Evolutionary conservation across 192 early-diverging fungal genomes (phyloP), one percentile per base, ranked within the genome.

Genomic region (Pecoramyces ruminantium): DNA sequence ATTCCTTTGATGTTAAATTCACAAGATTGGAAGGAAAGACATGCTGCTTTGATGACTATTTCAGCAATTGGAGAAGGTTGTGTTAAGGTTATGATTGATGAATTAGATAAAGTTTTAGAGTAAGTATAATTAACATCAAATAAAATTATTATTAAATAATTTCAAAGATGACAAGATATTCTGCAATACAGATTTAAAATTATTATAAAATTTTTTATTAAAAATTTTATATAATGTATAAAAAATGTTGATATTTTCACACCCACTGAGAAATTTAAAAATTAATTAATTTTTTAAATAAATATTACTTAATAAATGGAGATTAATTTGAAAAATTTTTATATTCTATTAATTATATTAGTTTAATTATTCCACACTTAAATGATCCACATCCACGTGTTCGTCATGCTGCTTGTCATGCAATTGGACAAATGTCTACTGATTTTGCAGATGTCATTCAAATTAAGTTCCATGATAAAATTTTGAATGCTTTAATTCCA

Each of bases 21-120:
- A 29, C 84, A 86, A 58, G 92, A 93, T 79, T 99, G 98, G 98
- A 87, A 90, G 82, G 89, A 93, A 84, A 92, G 96, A 28, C 95
- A 97, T 82, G 96, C 96, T 29, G 96, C 92, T 30, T 88, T 99
- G 51, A 92, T 97, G 89, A 94, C 95, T 30, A 93, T 99, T 42
- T 96, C 96, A 29, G 94, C 95, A 78, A 96, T 99, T 82, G 97
- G 93, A 78, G 98, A 99, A 87, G 98, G 98, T 30, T 98, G 95
- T 85, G 89, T 93, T 82, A 95, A 95, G 83, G 90, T 95, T 83
- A 97, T 99, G 95, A 92, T 93, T 81, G 88, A 89, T 38, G 95
- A 97, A 81, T 92, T 99, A 38, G 89, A 86, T 79, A 92, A 93
- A 80, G 93, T 99, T 51, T 87, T 97, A 39, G 86, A 92, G 85